Evolutionary conservation across 495 filamentous ascomycete species (phyloP), one percentile per base, ranked within the genome.

Genomic region (Opeltia flavorubescens): DNA sequence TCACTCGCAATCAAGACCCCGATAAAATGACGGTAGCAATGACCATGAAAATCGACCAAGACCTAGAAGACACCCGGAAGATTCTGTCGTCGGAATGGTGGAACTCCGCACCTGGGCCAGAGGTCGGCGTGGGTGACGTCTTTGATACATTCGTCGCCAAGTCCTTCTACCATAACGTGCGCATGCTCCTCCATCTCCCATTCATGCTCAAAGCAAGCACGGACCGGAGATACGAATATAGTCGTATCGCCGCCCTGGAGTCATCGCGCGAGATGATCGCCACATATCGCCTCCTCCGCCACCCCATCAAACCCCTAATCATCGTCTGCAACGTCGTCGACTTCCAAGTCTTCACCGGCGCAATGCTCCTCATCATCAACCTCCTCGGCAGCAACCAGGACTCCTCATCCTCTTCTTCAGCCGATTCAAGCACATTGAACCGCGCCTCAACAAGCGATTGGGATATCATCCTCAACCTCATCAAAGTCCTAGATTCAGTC

Each of bases 281-380:
- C 5, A 34, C 60, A 5, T 76, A 73, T 51, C 66, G 64, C 35
- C 50, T 51, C 8, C 47, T 76, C 12, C 66, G 72, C 27, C 43
- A 56, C 5, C 53, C 48, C 5, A 53, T 50, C 24, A 53, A 48
- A 7, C 54, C 50, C 8, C 58, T 60, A 23, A 58, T 65, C 8
- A 68, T 66, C 47, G 51, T 72, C 24, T 75, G 72, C 60, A 71
- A 75, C 42, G 56, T 71, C 25, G 57, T 71, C 27, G 72, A 76
- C 48, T 76, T 75, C 47, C 59, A 71, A 48, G 70, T 63, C n/a
- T 75, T 76, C 56, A 73, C 62, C 0, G 59, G 64, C 23, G 61
- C 70, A 4, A 62, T 74, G 46, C 54, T 74, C 15, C 47, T 76
- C 29, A 51, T 69, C 21, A 59, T 75, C 13, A 61, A 70, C 31